Evolutionary conservation across 495 filamentous ascomycete species (phyloP).

Genomic region (Hypoxylon trugodes): DNA sequence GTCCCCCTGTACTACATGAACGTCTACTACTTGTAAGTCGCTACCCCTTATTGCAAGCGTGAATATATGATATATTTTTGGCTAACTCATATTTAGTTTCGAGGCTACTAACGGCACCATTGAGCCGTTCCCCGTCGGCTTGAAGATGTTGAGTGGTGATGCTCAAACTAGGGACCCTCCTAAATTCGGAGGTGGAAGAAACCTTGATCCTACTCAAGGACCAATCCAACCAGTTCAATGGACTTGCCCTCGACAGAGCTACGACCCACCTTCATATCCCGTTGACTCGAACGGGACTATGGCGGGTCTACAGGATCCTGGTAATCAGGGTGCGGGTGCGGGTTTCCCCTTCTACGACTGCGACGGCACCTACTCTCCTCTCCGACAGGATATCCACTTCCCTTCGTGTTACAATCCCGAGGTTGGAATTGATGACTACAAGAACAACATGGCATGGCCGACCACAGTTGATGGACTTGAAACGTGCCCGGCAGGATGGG

Average conservation of each 20-base stretch:
- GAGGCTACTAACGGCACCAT: conserved; percentile 66
- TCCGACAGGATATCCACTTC: conserved; percentile 65
- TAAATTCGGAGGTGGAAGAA: conserved; percentile 40
- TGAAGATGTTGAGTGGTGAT: conserved; percentile 78
- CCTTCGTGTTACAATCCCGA: conserved; percentile 67
- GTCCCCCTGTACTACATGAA: conserved; percentile 68
- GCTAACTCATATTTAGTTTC: conserved; percentile 54
- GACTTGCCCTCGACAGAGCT: conserved; percentile 55
- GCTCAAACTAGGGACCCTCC: conserved; percentile 57
- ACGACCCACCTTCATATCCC: conserved; percentile 62
- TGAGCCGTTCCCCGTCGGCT: conserved; percentile 70
- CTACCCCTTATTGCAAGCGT: neutral
- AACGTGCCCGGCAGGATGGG: conserved; percentile 68
- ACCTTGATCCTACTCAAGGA: conserved; percentile 53
- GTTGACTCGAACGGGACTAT: conserved; percentile 53
- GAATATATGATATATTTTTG: neutral
- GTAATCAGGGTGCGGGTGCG: conserved; percentile 57
- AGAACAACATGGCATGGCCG: conserved; percentile 61
- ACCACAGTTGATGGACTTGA: conserved; percentile 60
- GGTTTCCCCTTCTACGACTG: conserved; percentile 62
- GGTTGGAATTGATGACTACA: conserved; percentile 61
- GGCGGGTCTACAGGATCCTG: conserved; percentile 58
- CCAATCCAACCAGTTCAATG: conserved; percentile 55
- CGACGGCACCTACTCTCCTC: conserved; percentile 61
- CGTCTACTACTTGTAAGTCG: conserved; percentile 75